Evolutionary conservation across 2,329 filamentous ascomycete genomes (phyloP).

Genomic region (Cercospora sojina): DNA sequence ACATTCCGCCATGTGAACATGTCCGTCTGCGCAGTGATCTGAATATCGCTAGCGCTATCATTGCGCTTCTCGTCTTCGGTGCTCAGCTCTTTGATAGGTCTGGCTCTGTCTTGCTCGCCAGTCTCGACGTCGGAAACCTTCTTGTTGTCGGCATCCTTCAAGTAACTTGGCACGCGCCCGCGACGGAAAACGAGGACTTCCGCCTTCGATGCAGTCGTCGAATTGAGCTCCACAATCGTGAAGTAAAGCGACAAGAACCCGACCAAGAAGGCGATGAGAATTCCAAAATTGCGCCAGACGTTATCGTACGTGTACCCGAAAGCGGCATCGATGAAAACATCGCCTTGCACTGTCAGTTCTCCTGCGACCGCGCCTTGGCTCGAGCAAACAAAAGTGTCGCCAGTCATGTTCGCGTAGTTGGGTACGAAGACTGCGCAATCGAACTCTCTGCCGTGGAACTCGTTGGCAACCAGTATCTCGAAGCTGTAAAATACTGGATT

Average conservation of each 20-base stretch:
- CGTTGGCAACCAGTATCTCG: constrained; percentile 59
- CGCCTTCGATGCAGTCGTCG: constrained; percentile 60
- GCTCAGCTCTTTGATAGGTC: constrained; percentile 30
- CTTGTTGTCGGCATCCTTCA: constrained; percentile 46
- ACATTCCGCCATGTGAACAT: background rate
- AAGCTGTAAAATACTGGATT: constrained; percentile 67
- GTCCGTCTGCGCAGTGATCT: background rate
- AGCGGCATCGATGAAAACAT: constrained; percentile 35
- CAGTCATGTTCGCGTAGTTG: constrained; percentile 35
- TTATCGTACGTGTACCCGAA: constrained; percentile 45
- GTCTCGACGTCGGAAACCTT: constrained; percentile 36
- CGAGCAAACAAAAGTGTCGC: constrained; percentile 41
- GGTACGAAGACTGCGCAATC: constrained; percentile 42
- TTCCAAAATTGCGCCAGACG: constrained; percentile 62
- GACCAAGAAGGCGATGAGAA: constrained; percentile 63
- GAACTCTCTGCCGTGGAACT: constrained; percentile 45
- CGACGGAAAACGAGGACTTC: constrained; percentile 67
- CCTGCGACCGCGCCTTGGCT: constrained; percentile 43
- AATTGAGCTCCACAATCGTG: constrained; percentile 63
- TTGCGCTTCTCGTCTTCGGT: constrained; percentile 31
- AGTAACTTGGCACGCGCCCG: constrained; percentile 45
- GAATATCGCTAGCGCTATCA: constrained; percentile 27
- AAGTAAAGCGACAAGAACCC: constrained; percentile 66
- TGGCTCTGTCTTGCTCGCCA: constrained; percentile 39
- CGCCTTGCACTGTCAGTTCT: constrained; percentile 41